These are phyloP conservation scores for Phaeophleospora eucalypticola DNA, from an alignment of 2,329 filamentous ascomycete species.

Conservation along the genomic window DNA sequence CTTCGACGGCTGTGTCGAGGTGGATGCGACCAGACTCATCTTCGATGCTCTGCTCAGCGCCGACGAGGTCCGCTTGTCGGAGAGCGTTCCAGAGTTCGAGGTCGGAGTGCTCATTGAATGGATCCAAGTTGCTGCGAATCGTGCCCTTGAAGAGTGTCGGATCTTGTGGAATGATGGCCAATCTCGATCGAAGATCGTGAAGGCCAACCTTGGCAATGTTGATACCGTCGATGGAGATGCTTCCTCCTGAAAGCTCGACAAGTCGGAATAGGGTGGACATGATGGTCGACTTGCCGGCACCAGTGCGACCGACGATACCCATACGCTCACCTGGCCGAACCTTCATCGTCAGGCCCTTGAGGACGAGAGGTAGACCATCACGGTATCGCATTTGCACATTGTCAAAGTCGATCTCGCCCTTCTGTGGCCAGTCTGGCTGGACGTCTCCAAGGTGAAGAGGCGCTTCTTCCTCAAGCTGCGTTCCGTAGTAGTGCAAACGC, in stretches of 20 bases:
- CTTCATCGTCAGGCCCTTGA: conserved; percentile 57
- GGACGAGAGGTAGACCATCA: conserved; percentile 45
- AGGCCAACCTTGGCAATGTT: conserved; percentile 69
- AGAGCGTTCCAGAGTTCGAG: conserved; percentile 74
- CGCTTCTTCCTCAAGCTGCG: conserved; percentile 80
- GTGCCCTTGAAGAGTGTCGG: conserved; percentile 79
- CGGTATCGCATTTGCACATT: conserved; percentile 52
- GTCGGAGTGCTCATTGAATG: conserved; percentile 73
- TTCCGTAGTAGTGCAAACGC: conserved; percentile 85
- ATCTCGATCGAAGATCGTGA: conserved; percentile 67
- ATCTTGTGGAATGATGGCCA: conserved; percentile 77
- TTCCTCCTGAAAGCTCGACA: conserved; percentile 45
- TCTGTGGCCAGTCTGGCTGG: conserved; percentile 74
- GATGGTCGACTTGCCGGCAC: conserved; percentile 78
- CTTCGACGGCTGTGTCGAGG: conserved; percentile 81
- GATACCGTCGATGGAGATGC: conserved; percentile 48
- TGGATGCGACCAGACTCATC: conserved; percentile 61
- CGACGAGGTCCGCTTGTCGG: conserved; percentile 69
- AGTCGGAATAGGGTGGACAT: conserved; percentile 79
- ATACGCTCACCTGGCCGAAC: conserved; percentile 72
- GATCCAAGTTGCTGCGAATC: conserved; percentile 73
- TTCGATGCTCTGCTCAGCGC: conserved; percentile 45
- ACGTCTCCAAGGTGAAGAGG: conserved; percentile 72
- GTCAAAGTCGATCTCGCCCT: conserved; percentile 61
- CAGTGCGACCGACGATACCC: conserved; percentile 76